phyloP scores from a whole-genome alignment of 805 yeast species.

The Sugiyamaella mastotermitis region DNA sequence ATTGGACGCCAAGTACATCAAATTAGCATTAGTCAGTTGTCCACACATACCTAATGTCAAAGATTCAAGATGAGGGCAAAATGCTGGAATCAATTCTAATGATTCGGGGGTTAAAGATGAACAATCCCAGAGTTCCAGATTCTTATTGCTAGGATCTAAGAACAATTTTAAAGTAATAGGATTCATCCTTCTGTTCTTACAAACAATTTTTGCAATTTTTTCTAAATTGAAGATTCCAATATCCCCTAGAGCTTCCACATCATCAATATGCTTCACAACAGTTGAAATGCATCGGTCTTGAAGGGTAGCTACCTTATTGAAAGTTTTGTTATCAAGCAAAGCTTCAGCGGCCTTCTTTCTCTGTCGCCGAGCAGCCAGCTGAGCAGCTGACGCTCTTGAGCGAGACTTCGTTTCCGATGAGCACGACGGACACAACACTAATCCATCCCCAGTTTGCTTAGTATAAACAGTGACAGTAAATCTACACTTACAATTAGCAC shows the following conservation, averaged over 20 bases:
- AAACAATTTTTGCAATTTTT: slow-evolving; percentile 68
- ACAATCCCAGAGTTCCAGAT: slow-evolving; percentile 86
- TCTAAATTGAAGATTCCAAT: slow-evolving; percentile 68
- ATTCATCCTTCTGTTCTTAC: slow-evolving; percentile 75
- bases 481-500: slow-evolving; percentile 55
- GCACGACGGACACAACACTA: slow-evolving; percentile 60
- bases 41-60: slow-evolving; percentile 89
- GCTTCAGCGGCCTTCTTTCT: slow-evolving; percentile 82
- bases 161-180: slow-evolving; percentile 69
- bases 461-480: slow-evolving; percentile 67
- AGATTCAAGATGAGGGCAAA: slow-evolving; percentile 64
- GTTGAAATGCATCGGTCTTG: slow-evolving; percentile 76
- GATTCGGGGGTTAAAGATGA: slow-evolving; percentile 66
- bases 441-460: slow-evolving; percentile 36
- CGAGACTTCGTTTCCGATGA: slow-evolving; percentile 36
- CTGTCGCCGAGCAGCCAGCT: slow-evolving; percentile 60
- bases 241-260: slow-evolving; percentile 79
- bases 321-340: slow-evolving; percentile 63
- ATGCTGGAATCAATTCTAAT: slow-evolving; percentile 63
- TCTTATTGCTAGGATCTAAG: slow-evolving; percentile 49
- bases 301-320: slow-evolving; percentile 48
- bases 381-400: slow-evolving; percentile 45
- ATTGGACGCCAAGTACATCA: slow-evolving; percentile 56
- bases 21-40: slow-evolving; percentile 70
- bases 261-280: slow-evolving; percentile 61